Evolutionary conservation across 2,329 filamentous ascomycete genomes (phyloP), one percentile per base, ranked within the genome.

Genomic region (Diaporthe destruens): DNA sequence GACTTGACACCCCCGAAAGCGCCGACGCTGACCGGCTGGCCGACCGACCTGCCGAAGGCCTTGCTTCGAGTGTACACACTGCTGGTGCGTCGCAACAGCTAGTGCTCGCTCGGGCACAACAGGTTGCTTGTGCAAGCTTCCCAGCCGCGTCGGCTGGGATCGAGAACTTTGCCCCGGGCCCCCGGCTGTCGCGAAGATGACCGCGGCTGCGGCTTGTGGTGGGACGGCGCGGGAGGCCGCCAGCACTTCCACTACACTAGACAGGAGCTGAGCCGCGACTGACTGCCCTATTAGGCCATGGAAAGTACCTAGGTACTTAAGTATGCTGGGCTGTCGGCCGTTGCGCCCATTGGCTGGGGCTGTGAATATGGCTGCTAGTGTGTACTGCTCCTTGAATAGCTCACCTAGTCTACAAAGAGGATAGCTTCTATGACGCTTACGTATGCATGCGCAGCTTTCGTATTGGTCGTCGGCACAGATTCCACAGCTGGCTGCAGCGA

Each of bases 151-250:
- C 18, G 18, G 8, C 18, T 47, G 39, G 23, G 23, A 16, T 63
- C 59, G 29, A 8, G 36, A 20, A 18, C 23, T 6, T 2, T 32
- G 12, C 16, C 16, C 20, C 5, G 25, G n/a, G 23, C 56, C 55
- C 39, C n/a, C 39, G n/a, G 34, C n/a, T 14, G 16, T 29, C 23
- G 57, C 14, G 29, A 42, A 18, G n/a, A 8, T 47, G 39, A 39
- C 5, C 29, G 36, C 36, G 25, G 56, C 23, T 44, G 36, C 39
- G 36, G 36, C 36, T 39, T 39, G 36, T 39, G 3, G 23, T 44
- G 39, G 23, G 18, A 61, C 32, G 25, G n/a, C n/a, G 11, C 42
- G 59, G 59, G 59, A 63, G 59, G 59, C 59, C 59, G 59, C 59
- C 59, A 12, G 47, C 39, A 49, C 44, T 39, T 12, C 9, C 36